Percentiles rank a stretch among this genome's conserved stretches.
These are phyloP conservation scores for Hyaloperonospora brassicae DNA, from an alignment of 352 stramenopile genomes.

Conservation along the genomic window DNA sequence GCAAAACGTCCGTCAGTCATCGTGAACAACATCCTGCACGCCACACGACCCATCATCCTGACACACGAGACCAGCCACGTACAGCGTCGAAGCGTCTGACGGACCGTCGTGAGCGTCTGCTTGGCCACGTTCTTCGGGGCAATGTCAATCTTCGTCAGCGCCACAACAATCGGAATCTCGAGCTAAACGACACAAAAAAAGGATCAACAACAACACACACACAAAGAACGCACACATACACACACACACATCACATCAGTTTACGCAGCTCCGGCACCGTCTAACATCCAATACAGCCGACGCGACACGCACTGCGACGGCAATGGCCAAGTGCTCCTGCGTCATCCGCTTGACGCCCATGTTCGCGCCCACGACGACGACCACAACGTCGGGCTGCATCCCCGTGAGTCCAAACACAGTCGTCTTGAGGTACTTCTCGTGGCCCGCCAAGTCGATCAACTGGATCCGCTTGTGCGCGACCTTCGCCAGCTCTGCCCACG, in stretches of 20 bases:
- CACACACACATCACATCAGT: neutral
- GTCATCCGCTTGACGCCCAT: slow-evolving; percentile 94
- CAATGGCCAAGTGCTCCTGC: slow-evolving; percentile 89
- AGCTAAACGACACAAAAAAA: slow-evolving; percentile 32
- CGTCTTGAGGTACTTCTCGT: slow-evolving; percentile 99
- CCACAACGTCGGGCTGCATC: slow-evolving; percentile 92
- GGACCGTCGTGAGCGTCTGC: slow-evolving; percentile 85
- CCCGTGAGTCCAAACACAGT: slow-evolving; percentile 97
- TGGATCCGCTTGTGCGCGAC: slow-evolving; percentile 77
- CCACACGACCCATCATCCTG: neutral
- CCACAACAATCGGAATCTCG: slow-evolving; percentile 90
- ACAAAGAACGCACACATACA: neutral
- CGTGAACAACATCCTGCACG: neutral
- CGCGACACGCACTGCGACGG: slow-evolving; percentile 54
- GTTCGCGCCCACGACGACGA: slow-evolving; percentile 91
- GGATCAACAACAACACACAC: too few relatives aligned
- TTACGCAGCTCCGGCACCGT: neutral
- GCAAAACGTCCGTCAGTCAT: slow-evolving; percentile 2
- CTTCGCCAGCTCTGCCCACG: slow-evolving; percentile 74
- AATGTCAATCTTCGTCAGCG: slow-evolving; percentile 93
- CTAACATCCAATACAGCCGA: neutral
- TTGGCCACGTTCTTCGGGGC: slow-evolving; percentile 88
- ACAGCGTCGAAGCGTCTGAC: slow-evolving; percentile 80
- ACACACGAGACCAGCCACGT: slow-evolving; percentile 6
- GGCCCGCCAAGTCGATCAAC: slow-evolving; percentile 84